Evolutionary conservation across 345 rosid genomes (phyloP).

Genomic region (Eucalyptus virginea): DNA sequence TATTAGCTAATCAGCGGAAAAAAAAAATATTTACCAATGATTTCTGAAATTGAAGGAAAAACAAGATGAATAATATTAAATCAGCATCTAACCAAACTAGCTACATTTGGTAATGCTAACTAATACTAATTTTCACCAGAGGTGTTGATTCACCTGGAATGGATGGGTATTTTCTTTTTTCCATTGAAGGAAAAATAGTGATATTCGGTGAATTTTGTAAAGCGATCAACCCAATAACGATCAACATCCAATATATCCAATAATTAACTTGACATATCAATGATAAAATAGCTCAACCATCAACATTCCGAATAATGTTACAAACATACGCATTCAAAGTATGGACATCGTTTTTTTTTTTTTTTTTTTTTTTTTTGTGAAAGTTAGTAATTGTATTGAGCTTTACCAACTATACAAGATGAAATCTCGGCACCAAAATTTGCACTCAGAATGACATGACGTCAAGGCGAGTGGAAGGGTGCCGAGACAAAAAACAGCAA

Average conservation of each 20-base stretch:
- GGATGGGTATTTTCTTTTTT: not conserved
- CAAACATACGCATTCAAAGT: not conserved
- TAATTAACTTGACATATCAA: not conserved
- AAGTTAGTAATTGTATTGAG: too few species aligned
- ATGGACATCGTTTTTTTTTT: not conserved
- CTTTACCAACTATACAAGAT: too few species aligned
- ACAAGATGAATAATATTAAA: not conserved
- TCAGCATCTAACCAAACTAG: not conserved
- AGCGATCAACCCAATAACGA: not conserved
- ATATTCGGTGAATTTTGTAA: not conserved
- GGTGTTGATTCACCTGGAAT: not conserved
- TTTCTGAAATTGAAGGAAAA: not conserved
- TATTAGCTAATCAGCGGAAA: not conserved
- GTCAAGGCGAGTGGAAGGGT: too few species aligned
- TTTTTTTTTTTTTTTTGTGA: too few species aligned
- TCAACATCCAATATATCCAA: not conserved
- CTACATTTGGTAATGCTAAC: not conserved
- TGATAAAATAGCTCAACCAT: not conserved
- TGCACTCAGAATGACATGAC: too few species aligned
- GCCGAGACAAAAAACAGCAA: too few species aligned
- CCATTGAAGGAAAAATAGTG: not conserved
- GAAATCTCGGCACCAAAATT: too few species aligned
- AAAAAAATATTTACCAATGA: not conserved
- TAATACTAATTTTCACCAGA: not conserved
- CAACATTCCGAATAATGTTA: not conserved